Conservation (phyloP, 495 filamentous ascomycete genomes). For the Glutinoglossum americanum region DNA sequence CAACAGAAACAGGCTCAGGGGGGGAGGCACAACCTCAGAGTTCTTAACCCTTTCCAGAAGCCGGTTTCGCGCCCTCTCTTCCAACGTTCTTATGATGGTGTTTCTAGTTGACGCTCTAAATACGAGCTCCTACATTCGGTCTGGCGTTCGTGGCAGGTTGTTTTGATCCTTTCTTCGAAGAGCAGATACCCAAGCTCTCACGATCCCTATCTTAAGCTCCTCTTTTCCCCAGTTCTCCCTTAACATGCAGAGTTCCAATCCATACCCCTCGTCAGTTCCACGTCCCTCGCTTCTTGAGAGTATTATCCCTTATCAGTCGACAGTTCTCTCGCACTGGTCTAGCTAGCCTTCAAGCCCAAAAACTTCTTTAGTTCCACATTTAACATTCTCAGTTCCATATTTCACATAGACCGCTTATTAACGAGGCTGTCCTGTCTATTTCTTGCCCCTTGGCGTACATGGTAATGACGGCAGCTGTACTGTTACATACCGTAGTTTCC, state of each 20-base stretch:
- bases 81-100: neutral
- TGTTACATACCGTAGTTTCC: neutral
- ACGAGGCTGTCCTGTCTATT: neutral
- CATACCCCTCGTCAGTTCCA: neutral
- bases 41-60: neutral
- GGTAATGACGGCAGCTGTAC: neutral
- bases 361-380: neutral
- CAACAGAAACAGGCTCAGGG: conserved; percentile 5
- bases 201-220: neutral
- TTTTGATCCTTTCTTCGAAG: neutral
- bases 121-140: neutral
- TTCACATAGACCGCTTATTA: neutral
- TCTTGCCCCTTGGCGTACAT: neutral
- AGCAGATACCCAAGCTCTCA: conserved; percentile 1
- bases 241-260: neutral
- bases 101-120: neutral
- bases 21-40: neutral
- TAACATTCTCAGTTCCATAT: neutral
- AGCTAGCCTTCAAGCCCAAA: neutral
- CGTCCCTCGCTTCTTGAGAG: neutral
- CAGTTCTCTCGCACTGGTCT: neutral
- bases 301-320: neutral
- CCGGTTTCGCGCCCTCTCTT: neutral
- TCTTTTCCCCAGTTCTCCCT: neutral
- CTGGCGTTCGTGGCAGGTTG: neutral